Conservation (phyloP, 257 asterid genomes). For the Capsicum chinense region DNA sequence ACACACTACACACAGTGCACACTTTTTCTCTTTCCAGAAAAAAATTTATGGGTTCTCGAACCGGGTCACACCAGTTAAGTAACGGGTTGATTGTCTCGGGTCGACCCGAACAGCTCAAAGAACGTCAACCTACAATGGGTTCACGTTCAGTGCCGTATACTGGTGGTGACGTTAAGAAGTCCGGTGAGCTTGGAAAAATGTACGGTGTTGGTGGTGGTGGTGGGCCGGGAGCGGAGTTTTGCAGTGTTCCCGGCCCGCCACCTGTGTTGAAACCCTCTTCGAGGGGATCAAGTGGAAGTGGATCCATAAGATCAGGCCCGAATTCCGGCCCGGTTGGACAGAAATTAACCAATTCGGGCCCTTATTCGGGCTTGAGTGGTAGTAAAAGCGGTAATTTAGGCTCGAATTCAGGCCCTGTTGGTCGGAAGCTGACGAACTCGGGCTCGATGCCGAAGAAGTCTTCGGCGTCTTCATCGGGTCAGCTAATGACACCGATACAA, state of each 20-base stretch:
- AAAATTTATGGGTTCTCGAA: constrained; percentile 59
- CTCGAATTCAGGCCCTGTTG: constrained; percentile 74
- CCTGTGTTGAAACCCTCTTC: constrained; percentile 49
- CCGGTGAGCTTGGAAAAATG: constrained; percentile 93
- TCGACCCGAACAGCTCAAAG: constrained; percentile 73
- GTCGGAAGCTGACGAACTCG: constrained; percentile 50
- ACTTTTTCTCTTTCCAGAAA: constrained; percentile 21
- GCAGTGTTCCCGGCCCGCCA: constrained; percentile 35
- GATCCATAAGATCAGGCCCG: constrained; percentile 86
- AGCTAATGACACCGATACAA: constrained; percentile 78
- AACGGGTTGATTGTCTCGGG: constrained; percentile 90
- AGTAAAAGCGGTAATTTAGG: no score
- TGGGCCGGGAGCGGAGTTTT: not conserved
- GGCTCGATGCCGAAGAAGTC: constrained; percentile 75
- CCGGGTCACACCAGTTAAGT: constrained; percentile 90
- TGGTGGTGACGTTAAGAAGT: constrained; percentile 88
- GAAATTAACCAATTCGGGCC: constrained; percentile 63
- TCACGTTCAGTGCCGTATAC: constrained; percentile 83
- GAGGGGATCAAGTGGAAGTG: constrained; percentile 64
- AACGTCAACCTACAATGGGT: constrained; percentile 70
- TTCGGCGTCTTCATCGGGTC: constrained; percentile 84
- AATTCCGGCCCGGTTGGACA: constrained; percentile 66
- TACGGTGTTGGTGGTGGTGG: constrained; percentile 62
- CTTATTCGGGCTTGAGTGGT: constrained; percentile 23
- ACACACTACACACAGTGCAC: not conserved